A percentile compares a stretch with the other conserved stretches of the same genome.
phyloP scores from a whole-genome alignment of 1,284 basidiomycete species.

The Fomitopsis schrenkii region DNA sequence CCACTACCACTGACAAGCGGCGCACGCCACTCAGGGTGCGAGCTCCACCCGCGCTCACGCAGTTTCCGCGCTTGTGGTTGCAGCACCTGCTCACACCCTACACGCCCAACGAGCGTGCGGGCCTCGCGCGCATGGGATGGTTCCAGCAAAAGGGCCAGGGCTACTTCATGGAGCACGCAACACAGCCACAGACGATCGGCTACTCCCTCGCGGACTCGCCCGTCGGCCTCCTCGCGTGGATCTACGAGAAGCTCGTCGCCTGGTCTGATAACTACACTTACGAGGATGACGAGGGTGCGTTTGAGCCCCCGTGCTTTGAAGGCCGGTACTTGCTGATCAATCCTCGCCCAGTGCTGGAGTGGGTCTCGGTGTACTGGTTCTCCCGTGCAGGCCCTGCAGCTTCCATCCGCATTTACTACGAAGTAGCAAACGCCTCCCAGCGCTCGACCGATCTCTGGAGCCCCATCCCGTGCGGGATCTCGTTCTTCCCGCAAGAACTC shows the following conservation, averaged over 20 bases:
- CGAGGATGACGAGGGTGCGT: conserved; percentile 45
- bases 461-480: conserved; percentile 42
- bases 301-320: neutral
- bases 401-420: conserved; percentile 51
- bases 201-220: conserved; percentile 54
- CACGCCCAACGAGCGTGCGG: conserved; percentile 32
- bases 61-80: conserved; percentile 5
- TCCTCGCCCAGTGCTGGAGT: conserved; percentile 42
- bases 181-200: conserved; percentile 37
- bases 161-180: conserved; percentile 28
- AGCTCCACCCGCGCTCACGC: neutral
- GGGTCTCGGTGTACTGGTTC: conserved; percentile 59
- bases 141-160: conserved; percentile 24
- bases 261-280: conserved; percentile 51
- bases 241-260: conserved; percentile 52
- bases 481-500: conserved; percentile 46
- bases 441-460: conserved; percentile 6
- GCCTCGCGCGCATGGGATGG: conserved; percentile 15
- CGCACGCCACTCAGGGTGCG: conserved; percentile 41
- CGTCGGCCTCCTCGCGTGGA: conserved; percentile 52
- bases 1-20: conserved; percentile 28
- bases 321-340: neutral
- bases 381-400: conserved; percentile 51
- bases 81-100: conserved; percentile 25
- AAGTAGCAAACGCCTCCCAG: conserved; percentile 16